Evolutionary conservation across 2,329 filamentous ascomycete species (phyloP), one percentile per base, ranked within the genome.

Genomic region (Venturia pyrina): DNA sequence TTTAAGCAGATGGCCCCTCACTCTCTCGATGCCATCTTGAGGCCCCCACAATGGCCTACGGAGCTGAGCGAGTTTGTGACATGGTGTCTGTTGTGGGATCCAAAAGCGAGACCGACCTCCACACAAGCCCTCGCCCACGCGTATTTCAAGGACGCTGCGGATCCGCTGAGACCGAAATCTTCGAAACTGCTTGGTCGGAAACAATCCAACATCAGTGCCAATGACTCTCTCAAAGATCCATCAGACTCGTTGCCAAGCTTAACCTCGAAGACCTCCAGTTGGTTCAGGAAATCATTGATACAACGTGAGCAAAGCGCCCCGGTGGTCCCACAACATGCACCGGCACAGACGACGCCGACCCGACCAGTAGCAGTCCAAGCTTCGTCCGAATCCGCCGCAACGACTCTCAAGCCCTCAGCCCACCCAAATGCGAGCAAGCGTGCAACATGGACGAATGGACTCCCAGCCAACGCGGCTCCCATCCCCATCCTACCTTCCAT

Each of bases 41-140:
- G 91, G 73, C 76, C 89, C 34, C 92, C 95, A 19, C 91, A 96
- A 73, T 99, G 95, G 95, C 95, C 95, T 6, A 79, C 88, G 1
- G 89, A 91, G 24, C 83, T 99, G 65, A 89, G 89, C 72, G 87
- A 96, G 67, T 98, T 99, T 73, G 95, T 99, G 67, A 99, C 95
- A 19, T 97, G 92, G 92, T 99, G 95, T 77, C 78, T 99, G 70
- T 95, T 98, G 90, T 99, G 95, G 95, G 95, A 99, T 76, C 95
- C 95, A 13, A 96, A 93, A 80, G 87, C 81, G 73, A 85, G 95
- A 68, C 95, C 95, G 57, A 98, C 93, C 4, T 97, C 93, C 1
- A 87, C 89, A 0, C 93, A 99, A 77, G 93, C 95, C n/a, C 80
- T 99, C 70, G 89, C 90, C 48, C 95, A 99, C 75, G 93, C 97